These are phyloP conservation scores for Tricholoma saponaceum DNA, from an alignment of 768 basidiomycete species.

Conservation along the genomic window DNA sequence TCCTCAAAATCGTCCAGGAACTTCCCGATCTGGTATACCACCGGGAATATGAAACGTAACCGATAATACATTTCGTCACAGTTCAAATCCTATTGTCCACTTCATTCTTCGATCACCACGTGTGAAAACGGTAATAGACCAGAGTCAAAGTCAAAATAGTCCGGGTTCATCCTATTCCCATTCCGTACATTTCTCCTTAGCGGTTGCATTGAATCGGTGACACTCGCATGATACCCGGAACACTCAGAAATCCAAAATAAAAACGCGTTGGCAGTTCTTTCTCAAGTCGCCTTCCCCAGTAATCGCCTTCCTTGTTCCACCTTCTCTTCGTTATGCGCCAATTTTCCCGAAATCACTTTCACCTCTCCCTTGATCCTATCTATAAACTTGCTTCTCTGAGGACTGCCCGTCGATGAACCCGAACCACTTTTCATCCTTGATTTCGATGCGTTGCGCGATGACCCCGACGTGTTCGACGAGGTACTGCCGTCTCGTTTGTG, in stretches of 20 bases:
- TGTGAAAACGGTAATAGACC: no score
- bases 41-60: no score
- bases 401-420: constrained; percentile 3
- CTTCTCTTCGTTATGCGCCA: constrained; percentile 30
- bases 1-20: no score
- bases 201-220: no score
- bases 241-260: constrained; percentile 2
- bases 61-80: no score
- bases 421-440: constrained; percentile 3
- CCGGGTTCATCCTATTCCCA: no score
- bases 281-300: constrained; percentile 22
- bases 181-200: no score
- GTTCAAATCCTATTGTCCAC: no score
- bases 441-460: neutral
- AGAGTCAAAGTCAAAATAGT: no score
- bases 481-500: neutral
- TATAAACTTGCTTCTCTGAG: constrained; percentile 26
- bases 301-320: constrained; percentile 33
- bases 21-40: no score
- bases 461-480: neutral
- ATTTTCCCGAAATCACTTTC: constrained; percentile 34
- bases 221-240: no score
- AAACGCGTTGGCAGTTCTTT: neutral
- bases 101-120: no score
- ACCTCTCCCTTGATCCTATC: constrained; percentile 37